These are phyloP conservation scores for Tricholoma sp. DNA, from an alignment of 768 basidiomycete species.

Conservation along the genomic window DNA sequence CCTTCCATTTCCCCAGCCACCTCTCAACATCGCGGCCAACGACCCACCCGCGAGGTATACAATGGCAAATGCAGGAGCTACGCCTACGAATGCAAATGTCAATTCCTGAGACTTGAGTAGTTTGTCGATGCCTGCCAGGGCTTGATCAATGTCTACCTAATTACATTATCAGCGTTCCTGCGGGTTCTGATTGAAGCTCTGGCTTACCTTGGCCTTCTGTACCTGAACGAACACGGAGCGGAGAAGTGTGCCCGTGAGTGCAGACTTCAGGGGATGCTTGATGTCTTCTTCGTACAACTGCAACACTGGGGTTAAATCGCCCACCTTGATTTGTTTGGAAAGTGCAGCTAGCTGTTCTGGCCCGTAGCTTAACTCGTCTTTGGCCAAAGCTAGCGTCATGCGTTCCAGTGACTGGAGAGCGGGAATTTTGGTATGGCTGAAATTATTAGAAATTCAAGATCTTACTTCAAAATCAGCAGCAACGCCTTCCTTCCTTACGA, in stretches of 20 bases:
- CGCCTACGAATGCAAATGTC: conserved; percentile 95
- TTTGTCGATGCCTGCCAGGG: conserved; percentile 87
- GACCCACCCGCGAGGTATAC: conserved; percentile 65
- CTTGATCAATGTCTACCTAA: conserved; percentile 89
- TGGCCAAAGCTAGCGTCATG: conserved; percentile 84
- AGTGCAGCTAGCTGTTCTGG: conserved; percentile 61
- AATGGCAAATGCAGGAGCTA: conserved; percentile 83
- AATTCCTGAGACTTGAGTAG: conserved; percentile 91
- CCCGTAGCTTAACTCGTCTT: conserved; percentile 69
- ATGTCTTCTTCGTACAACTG: conserved; percentile 91
- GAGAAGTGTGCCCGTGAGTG: conserved; percentile 73
- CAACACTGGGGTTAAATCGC: conserved; percentile 85
- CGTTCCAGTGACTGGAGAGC: conserved; percentile 77
- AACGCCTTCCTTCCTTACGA: conserved; percentile 79
- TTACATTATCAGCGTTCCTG: not conserved
- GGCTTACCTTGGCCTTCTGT: conserved; percentile 84
- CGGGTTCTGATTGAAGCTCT: not conserved
- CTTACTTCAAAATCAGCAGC: conserved; percentile 79
- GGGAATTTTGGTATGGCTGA: not conserved
- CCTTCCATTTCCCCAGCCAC: conserved; percentile 41
- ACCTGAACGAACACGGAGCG: conserved; percentile 87
- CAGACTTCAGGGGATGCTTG: conserved; percentile 78
- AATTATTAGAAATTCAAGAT: not conserved
- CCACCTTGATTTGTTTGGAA: conserved; percentile 60
- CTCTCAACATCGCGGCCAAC: conserved; percentile 43